These are phyloP conservation scores for Magnolia sinica DNA, from an alignment of 164 flowering plant genomes.

Conservation along the genomic window DNA sequence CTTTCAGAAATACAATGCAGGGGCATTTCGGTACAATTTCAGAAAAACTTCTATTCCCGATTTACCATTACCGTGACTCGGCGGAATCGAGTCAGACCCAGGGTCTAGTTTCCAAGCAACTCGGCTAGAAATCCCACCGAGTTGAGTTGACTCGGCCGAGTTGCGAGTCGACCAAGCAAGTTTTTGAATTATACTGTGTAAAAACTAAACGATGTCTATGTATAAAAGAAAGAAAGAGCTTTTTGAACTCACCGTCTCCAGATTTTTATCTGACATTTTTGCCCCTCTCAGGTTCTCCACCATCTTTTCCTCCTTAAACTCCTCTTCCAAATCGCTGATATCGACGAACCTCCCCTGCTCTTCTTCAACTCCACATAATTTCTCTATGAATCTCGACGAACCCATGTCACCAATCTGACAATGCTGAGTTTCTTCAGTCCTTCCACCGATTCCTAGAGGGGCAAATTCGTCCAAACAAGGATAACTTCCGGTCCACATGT, in stretches of 20 bases:
- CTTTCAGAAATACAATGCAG: too few relatives aligned
- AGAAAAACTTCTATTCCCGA: too few relatives aligned
- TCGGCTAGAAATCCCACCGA: background rate
- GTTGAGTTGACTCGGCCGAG: background rate
- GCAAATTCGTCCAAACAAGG: conserved; percentile 34
- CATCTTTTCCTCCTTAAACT: conserved; percentile 35
- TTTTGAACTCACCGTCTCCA: conserved; percentile 44
- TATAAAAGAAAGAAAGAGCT: background rate
- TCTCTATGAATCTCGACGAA: conserved; percentile 22
- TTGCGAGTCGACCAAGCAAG: background rate
- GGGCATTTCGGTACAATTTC: too few relatives aligned
- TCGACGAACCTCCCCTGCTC: conserved; percentile 32
- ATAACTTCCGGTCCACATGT: conserved; percentile 35
- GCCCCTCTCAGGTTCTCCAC: conserved; percentile 72
- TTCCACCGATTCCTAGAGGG: conserved; percentile 9
- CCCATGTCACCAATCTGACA: conserved; percentile 18
- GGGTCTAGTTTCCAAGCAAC: too few relatives aligned
- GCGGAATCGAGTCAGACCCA: too few relatives aligned
- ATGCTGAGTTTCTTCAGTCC: conserved; percentile 1
- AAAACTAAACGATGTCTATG: background rate
- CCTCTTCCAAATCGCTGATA: conserved; percentile 37
- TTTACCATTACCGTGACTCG: too few relatives aligned
- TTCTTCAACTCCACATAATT: conserved; percentile 27
- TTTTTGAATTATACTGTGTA: background rate
- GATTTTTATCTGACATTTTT: conserved; percentile 60